A percentile compares a stretch with the other conserved stretches of the same genome.
Evolutionary conservation across 176 grass and related monocot genomes (phyloP).

Genomic region (Tillandsia leiboldiana): DNA sequence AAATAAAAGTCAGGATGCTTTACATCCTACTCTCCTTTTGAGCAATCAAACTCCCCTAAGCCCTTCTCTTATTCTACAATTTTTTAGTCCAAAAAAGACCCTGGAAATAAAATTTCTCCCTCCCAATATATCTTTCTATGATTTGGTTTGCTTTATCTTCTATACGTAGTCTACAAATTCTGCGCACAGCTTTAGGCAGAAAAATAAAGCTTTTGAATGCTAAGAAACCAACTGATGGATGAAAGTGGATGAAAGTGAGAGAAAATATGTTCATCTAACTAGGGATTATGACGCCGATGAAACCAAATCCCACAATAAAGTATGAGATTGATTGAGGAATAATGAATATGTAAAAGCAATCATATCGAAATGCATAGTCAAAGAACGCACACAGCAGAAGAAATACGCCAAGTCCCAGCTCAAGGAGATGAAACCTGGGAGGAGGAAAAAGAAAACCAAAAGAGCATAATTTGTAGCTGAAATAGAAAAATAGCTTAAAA

Average conservation of each 20-base stretch:
- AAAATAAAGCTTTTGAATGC: constrained; percentile 1
- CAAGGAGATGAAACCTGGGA: constrained; percentile 37
- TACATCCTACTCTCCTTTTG: too few relatives aligned
- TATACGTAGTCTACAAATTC: too few relatives aligned
- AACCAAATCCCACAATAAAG: constrained; percentile 44
- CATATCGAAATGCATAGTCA: constrained; percentile 32
- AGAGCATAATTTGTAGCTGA: background rate
- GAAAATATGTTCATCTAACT: constrained; percentile 13
- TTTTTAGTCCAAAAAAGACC: too few relatives aligned
- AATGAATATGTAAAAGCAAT: constrained; percentile 45
- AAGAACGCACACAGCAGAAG: constrained; percentile 40
- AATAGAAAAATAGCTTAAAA: background rate
- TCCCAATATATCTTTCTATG: too few relatives aligned
- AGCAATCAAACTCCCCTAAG: too few relatives aligned
- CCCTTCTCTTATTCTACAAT: too few relatives aligned
- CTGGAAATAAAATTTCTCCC: too few relatives aligned
- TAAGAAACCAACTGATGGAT: constrained; percentile 6
- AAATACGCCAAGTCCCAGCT: constrained; percentile 28
- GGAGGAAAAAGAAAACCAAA: background rate
- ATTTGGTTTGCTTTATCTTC: too few relatives aligned
- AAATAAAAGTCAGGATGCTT: too few relatives aligned
- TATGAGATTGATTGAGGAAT: constrained; percentile 56
- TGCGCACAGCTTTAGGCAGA: too few relatives aligned
- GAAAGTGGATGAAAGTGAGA: background rate
- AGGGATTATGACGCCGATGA: constrained; percentile 29